Evolutionary conservation across 345 rosid species (phyloP), one percentile per base, ranked within the genome.

Genomic region (Populus deltoides): DNA sequence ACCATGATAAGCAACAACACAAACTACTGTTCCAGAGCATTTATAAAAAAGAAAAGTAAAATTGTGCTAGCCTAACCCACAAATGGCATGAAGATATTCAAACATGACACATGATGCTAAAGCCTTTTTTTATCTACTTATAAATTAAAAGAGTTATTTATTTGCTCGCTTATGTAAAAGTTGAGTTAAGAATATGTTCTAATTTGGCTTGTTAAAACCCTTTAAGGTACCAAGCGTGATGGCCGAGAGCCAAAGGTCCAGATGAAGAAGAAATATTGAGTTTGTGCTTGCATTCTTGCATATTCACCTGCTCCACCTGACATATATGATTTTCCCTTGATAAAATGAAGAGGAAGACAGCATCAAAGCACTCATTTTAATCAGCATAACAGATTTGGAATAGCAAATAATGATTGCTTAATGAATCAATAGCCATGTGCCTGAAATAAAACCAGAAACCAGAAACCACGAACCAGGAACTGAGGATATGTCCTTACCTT

Each of bases 401-500:
- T 65, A 47, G 65, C n/a, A 29, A 70, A 78, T 73, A 57, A 59
- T 72, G 45, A 77, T 75, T 22, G n/a, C 24, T 9, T 24, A 73
- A 68, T 70, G 51, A 61, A 75, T 53, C 2, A 35, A 69, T 9
- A 8, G 77, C 1, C 62, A 62, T 59, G 13, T 1, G 36, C 57
- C 35, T n/a, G 41, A 35, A 53, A 45, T 29, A 47, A 68, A 75
- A 78, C 75, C 43, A 74, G 68, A 73, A 73, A 76, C 24, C 20
- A 24, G 68, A 73, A 73, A 76, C 24, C 20, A 24, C 25, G 66
- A 31, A 72, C 5, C 27, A 25, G 35, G 35, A 33, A 76, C 59
- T 1, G 27, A 80, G 43, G 63, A n/a, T 4, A 57, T 57, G 24
- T 18, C 62, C 86, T 83, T 85, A 92, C 99, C 93, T 96, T 88